Percentiles rank a stretch among this genome's conserved stretches.
phyloP scores from a whole-genome alignment of 2,329 filamentous ascomycete genomes.

The Stagonosporopsis tanaceti region DNA sequence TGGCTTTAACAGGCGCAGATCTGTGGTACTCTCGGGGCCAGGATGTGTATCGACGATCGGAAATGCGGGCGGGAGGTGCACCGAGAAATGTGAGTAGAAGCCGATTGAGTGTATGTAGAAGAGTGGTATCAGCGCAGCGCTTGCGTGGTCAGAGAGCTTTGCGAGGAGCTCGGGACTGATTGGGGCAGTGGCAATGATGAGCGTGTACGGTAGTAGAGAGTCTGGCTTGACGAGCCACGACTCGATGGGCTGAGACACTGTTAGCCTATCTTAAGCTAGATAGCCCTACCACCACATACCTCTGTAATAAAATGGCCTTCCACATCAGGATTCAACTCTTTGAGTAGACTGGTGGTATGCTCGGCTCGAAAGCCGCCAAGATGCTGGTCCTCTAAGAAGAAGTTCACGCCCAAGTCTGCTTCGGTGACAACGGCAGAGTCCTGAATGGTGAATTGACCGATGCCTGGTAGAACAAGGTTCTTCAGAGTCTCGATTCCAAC shows the following conservation, averaged over 20 bases:
- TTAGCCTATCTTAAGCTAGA: conserved; percentile 11
- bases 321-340: conserved; percentile 93
- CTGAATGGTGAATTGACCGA: conserved; percentile 90
- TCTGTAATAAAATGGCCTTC: conserved; percentile 73
- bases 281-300: conserved; percentile 47
- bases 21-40: conserved; percentile 81
- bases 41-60: conserved; percentile 97
- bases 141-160: conserved; percentile 59
- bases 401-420: conserved; percentile 91
- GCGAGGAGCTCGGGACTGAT: conserved; percentile 62
- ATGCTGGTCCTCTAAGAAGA: conserved; percentile 85
- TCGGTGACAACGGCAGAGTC: conserved; percentile 81
- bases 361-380: conserved; percentile 81
- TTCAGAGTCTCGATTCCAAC: conserved; percentile 92
- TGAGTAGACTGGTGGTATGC: conserved; percentile 76
- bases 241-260: conserved; percentile 51
- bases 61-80: conserved; percentile 78
- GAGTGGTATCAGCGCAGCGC: conserved; percentile 71
- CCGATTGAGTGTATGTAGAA: conserved; percentile 88
- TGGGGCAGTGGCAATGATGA: conserved; percentile 69
- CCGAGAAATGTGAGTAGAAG: conserved; percentile 89
- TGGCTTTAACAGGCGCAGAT: conserved; percentile 82
- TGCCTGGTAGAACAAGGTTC: conserved; percentile 92
- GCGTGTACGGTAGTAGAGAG: conserved; percentile 60
- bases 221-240: conserved; percentile 54